Evolutionary conservation across 2,329 filamentous ascomycete species (phyloP).

Genomic region (Ploettnerulaceae sp.): DNA sequence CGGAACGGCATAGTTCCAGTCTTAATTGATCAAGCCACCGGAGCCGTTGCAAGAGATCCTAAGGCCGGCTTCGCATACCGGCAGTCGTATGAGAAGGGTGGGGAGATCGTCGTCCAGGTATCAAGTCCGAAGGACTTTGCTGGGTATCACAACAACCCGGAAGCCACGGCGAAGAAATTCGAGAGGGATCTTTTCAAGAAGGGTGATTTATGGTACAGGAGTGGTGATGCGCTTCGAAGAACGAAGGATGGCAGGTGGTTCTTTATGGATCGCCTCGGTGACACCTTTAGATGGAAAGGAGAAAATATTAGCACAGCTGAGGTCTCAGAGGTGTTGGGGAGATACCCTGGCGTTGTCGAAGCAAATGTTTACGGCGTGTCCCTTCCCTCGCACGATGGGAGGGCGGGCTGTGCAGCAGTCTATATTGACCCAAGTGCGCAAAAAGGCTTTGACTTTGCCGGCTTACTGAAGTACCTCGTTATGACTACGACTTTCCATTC

Average conservation of each 20-base stretch:
- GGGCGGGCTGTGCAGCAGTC: slow-evolving; percentile 62
- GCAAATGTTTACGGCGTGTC: slow-evolving; percentile 67
- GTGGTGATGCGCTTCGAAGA: slow-evolving; percentile 60
- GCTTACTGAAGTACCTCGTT: slow-evolving; percentile 46
- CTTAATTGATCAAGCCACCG: slow-evolving; percentile 62
- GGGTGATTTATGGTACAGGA: slow-evolving; percentile 64
- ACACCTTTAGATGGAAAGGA: slow-evolving; percentile 72
- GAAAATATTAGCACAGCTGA: slow-evolving; percentile 65
- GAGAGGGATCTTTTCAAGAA: slow-evolving; percentile 58
- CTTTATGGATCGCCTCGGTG: slow-evolving; percentile 66
- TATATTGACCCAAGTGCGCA: slow-evolving; percentile 48
- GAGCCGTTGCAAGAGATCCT: slow-evolving; percentile 60
- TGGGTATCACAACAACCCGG: slow-evolving; percentile 65
- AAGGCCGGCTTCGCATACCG: slow-evolving; percentile 63
- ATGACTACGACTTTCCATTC: background rate
- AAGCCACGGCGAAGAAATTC: slow-evolving; percentile 64
- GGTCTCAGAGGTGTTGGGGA: slow-evolving; percentile 59
- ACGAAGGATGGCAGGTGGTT: slow-evolving; percentile 62
- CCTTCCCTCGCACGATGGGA: slow-evolving; percentile 61
- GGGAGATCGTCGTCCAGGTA: slow-evolving; percentile 68
- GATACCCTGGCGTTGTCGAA: slow-evolving; percentile 54
- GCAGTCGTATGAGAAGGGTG: slow-evolving; percentile 60
- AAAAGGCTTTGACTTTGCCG: slow-evolving; percentile 53
- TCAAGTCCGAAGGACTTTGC: slow-evolving; percentile 53
- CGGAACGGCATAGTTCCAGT: slow-evolving; percentile 60